Evolutionary conservation across 192 early-diverging fungal genomes (phyloP).

Genomic region (Coemansia sp.): DNA sequence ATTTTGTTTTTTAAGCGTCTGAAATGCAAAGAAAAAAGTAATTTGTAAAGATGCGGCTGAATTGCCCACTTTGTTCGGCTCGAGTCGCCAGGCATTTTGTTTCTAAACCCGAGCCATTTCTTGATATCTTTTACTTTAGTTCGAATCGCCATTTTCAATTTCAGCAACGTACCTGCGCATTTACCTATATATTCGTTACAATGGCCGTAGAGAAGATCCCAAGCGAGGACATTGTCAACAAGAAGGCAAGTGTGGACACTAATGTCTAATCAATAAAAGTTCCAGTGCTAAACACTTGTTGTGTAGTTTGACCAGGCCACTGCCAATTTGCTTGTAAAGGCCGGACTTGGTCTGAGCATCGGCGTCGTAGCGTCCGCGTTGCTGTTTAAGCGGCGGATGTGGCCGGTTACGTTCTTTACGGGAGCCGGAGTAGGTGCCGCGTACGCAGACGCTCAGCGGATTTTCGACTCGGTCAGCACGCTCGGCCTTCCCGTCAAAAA

Average conservation of each 20-base stretch:
- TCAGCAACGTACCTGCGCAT: not conserved
- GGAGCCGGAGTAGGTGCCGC: slow-evolving; percentile 82
- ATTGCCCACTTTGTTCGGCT: not conserved
- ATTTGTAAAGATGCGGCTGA: too few relatives aligned
- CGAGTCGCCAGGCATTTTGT: not conserved
- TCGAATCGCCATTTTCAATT: not conserved
- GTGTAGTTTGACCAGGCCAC: slow-evolving; percentile 83
- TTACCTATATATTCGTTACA: not conserved
- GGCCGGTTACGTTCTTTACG: slow-evolving; percentile 82
- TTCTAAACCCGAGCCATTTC: not conserved
- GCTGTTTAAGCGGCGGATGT: slow-evolving; percentile 80
- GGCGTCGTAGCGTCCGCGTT: slow-evolving; percentile 86
- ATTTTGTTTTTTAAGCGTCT: slow-evolving; percentile 2
- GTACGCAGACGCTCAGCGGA: slow-evolving; percentile 73
- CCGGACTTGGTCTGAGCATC: slow-evolving; percentile 76
- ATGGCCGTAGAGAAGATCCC: slow-evolving; percentile 53
- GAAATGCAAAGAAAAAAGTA: not conserved
- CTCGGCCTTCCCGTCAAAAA: slow-evolving; percentile 15
- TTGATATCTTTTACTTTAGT: slow-evolving; percentile 1
- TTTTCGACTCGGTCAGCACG: slow-evolving; percentile 48
- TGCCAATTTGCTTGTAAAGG: slow-evolving; percentile 79
- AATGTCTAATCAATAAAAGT: not conserved
- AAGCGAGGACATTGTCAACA: slow-evolving; percentile 63
- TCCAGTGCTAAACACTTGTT: slow-evolving; percentile 1
- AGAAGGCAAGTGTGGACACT: slow-evolving; percentile 54